Conservation (phyloP, 176 grass and related monocot species). For the Zea mays region DNA sequence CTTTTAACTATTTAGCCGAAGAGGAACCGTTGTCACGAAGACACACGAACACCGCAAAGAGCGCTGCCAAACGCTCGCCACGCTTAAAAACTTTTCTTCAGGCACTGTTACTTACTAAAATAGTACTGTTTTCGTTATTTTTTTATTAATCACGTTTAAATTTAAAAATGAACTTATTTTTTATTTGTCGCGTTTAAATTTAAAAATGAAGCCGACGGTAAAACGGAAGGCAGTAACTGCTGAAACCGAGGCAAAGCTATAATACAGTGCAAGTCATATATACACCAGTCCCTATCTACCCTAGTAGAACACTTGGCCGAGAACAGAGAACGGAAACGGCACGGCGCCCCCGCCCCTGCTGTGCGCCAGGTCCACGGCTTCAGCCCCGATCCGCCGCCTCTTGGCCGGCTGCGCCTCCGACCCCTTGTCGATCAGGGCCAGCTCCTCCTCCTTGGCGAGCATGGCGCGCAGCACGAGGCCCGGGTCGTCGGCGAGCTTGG, state of each 20-base stretch:
- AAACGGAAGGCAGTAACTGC: neutral
- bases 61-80: no score
- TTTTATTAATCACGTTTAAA: no score
- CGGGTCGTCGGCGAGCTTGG: slow-evolving; percentile 52
- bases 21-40: no score
- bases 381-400: slow-evolving; percentile 34
- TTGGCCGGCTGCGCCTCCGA: neutral
- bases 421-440: neutral
- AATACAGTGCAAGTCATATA: neutral
- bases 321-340: slow-evolving; percentile 47
- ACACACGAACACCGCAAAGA: no score
- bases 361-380: slow-evolving; percentile 25
- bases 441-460: slow-evolving; percentile 51
- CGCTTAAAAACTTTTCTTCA: neutral
- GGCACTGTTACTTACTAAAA: neutral
- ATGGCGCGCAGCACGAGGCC: slow-evolving; percentile 45
- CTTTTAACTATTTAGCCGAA: no score
- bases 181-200: no score
- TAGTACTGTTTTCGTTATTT: no score
- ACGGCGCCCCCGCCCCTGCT: slow-evolving; percentile 1
- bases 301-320: slow-evolving; percentile 55
- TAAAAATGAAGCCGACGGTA: no score
- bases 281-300: slow-evolving; percentile 29
- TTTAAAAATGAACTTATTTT: no score
- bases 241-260: neutral